A percentile compares a stretch with the other conserved stretches of the same genome.
phyloP scores from a whole-genome alignment of 306 rosid genomes.

The Corylus americana region DNA sequence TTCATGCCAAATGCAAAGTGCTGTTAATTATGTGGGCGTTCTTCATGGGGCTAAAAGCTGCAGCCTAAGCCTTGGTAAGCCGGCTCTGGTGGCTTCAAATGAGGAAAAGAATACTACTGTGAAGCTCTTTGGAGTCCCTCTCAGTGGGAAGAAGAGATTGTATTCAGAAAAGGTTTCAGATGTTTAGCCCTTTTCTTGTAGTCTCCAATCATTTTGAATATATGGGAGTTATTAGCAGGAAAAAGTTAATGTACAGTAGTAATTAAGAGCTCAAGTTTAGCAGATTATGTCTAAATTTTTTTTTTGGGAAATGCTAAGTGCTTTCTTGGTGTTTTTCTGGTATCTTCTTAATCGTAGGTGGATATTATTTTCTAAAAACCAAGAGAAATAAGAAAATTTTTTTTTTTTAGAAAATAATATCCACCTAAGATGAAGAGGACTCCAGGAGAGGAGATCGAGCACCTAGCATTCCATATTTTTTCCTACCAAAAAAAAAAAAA shows the following conservation, averaged over 20 bases:
- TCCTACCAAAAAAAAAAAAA: no score
- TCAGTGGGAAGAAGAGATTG: slow-evolving; percentile 59
- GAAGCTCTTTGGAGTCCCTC: slow-evolving; percentile 67
- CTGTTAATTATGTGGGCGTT: not conserved
- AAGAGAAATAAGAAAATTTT: no score
- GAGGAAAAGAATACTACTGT: slow-evolving; percentile 33
- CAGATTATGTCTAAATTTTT: no score
- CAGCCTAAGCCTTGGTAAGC: slow-evolving; percentile 17
- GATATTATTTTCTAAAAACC: no score
- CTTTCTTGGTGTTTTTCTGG: no score
- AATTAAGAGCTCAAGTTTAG: no score
- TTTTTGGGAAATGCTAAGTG: no score
- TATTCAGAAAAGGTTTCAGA: slow-evolving; percentile 33
- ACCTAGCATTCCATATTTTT: no score
- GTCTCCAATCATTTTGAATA: slow-evolving; percentile 19
- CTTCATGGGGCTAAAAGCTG: slow-evolving; percentile 15
- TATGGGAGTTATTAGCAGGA: slow-evolving; percentile 8
- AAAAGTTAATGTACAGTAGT: slow-evolving; percentile 30
- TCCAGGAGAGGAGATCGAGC: no score
- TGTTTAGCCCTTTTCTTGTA: not conserved
- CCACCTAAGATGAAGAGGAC: no score
- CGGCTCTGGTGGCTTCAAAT: slow-evolving; percentile 20
- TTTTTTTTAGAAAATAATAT: no score
- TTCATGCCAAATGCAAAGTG: slow-evolving; percentile 10
- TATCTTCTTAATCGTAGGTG: no score